phyloP scores from a whole-genome alignment of 768 basidiomycete species.

The Collybiopsis confluens region DNA sequence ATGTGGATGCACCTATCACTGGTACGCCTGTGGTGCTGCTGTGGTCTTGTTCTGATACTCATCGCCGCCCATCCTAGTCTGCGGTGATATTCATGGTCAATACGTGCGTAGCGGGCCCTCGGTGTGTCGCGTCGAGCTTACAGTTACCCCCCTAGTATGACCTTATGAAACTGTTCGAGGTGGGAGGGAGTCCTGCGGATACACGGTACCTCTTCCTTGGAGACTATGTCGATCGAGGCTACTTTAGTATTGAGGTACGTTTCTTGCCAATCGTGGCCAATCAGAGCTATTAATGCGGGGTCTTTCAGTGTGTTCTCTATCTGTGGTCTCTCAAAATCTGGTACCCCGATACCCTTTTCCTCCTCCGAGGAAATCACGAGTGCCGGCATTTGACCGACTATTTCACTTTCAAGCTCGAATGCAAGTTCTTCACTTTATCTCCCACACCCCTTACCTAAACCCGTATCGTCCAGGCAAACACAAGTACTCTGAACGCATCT shows the following conservation, averaged over 20 bases:
- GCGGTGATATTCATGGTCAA: slow-evolving; percentile 99
- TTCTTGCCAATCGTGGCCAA: background rate
- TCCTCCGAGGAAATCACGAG: slow-evolving; percentile 97
- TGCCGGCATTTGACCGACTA: slow-evolving; percentile 98
- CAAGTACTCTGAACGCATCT: slow-evolving; percentile 95
- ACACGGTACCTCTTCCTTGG: slow-evolving; percentile 91
- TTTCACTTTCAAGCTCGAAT: slow-evolving; percentile 98
- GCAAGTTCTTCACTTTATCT: slow-evolving; percentile 42
- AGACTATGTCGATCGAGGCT: slow-evolving; percentile 91
- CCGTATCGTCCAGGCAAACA: slow-evolving; percentile 71
- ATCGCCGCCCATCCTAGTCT: slow-evolving; percentile 50
- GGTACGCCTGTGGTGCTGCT: slow-evolving; percentile 46
- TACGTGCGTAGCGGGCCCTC: slow-evolving; percentile 60
- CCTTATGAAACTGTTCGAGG: slow-evolving; percentile 93
- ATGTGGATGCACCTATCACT: slow-evolving; percentile 97
- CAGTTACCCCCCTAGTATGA: slow-evolving; percentile 57
- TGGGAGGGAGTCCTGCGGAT: slow-evolving; percentile 91
- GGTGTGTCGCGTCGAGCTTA: slow-evolving; percentile 24
- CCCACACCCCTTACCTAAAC: background rate
- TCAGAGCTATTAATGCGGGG: slow-evolving; percentile 1
- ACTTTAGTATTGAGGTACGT: slow-evolving; percentile 86
- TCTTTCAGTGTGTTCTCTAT: slow-evolving; percentile 86
- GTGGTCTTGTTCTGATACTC: background rate
- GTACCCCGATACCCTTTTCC: slow-evolving; percentile 96
- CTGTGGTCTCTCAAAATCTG: slow-evolving; percentile 99